These are phyloP conservation scores for Parasitella parasitica DNA, from an alignment of 371 early-diverging fungal genomes.

Conservation along the genomic window DNA sequence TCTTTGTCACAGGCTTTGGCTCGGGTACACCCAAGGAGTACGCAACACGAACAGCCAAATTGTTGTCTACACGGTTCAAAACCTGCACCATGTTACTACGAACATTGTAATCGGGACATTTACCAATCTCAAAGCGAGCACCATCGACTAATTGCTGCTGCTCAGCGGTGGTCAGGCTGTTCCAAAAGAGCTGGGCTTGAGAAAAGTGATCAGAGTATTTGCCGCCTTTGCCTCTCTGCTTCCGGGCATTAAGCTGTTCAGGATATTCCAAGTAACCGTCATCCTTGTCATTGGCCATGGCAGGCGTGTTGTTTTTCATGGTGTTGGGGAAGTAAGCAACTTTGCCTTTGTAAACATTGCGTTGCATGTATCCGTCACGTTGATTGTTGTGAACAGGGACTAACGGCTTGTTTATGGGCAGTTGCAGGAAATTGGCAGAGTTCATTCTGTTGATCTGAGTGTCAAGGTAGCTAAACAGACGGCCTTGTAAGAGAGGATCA, in stretches of 20 bases:
- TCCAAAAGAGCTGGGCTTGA: constrained; percentile 45
- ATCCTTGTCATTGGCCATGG: constrained; percentile 6
- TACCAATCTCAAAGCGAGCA: constrained; percentile 44
- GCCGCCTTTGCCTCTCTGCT: constrained; percentile 22
- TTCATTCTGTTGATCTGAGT: constrained; percentile 54
- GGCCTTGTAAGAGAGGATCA: constrained; percentile 59
- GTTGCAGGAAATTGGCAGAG: constrained; percentile 46
- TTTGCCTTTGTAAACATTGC: constrained; percentile 12
- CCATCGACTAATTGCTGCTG: constrained; percentile 41
- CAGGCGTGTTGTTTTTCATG: constrained; percentile 19
- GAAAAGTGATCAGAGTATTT: constrained; percentile 41
- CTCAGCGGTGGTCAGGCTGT: constrained; percentile 37
- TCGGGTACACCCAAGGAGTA: constrained; percentile 28
- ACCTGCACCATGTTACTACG: constrained; percentile 35
- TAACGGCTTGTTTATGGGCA: constrained; percentile 55
- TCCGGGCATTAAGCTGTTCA: constrained; percentile 8
- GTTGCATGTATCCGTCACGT: constrained; percentile 51
- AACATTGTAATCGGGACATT: constrained; percentile 27
- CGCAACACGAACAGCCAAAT: constrained; percentile 43
- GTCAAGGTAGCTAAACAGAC: constrained; percentile 53
- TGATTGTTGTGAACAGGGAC: constrained; percentile 48
- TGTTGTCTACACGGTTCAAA: constrained; percentile 43
- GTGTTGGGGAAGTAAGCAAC: constrained; percentile 20
- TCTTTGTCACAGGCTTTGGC: constrained; percentile 28
- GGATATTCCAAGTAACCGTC: constrained; percentile 23